Evolutionary conservation across 1,139 yeast genomes (phyloP), one percentile per base, ranked within the genome.

Genomic region (Blastobotrys elegans): DNA sequence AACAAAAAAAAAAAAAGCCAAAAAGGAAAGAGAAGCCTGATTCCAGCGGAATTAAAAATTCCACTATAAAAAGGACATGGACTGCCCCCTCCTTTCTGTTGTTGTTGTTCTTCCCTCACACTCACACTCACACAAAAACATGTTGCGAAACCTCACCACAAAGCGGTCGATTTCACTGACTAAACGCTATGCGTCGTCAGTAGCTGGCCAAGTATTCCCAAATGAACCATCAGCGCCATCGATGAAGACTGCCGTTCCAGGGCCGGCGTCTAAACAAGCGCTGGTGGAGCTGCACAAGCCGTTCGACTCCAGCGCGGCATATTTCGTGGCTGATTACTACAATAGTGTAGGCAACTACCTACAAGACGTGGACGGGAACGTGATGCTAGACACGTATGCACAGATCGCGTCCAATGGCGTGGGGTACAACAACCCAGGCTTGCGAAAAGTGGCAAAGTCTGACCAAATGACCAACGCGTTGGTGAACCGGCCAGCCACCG

Each of bases 321-420:
- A 82, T 69, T 82, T 82, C 63, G 69, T 81, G 48, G 82, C 79
- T 47, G 90, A 84, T 65, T 84, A 83, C 67, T 73, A 72, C 54
- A 80, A 80, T 61, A 81, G 89, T 1, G 52, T 63, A 26, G 92
- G 92, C 56, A 84, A 84, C 73, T 84, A 83, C 67, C 72, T 84
- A 48, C 78, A 71, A 43, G 92, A 84, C 60, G 82, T 72, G 30
- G 92, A 84, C 58, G 90, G 89, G 14, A 84, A 84, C 70, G 60
- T 67, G 38, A 69, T 73, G 58, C 75, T 84, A 60, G 92, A 84
- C 62, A 83, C 80, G 35, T 84, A 83, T 65, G 83, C 86, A 32
- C 92, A 84, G 67, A 82, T 84, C 57, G 84, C 92, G 2, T 82
- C 90, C 4, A 82, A 83, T 56, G 82, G 88, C 16, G 75, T 84